Percentiles rank a stretch among this genome's conserved stretches.
These are phyloP conservation scores for Plectosphaerella cucumerina DNA, from an alignment of 2,329 filamentous ascomycete genomes.

Conservation along the genomic window DNA sequence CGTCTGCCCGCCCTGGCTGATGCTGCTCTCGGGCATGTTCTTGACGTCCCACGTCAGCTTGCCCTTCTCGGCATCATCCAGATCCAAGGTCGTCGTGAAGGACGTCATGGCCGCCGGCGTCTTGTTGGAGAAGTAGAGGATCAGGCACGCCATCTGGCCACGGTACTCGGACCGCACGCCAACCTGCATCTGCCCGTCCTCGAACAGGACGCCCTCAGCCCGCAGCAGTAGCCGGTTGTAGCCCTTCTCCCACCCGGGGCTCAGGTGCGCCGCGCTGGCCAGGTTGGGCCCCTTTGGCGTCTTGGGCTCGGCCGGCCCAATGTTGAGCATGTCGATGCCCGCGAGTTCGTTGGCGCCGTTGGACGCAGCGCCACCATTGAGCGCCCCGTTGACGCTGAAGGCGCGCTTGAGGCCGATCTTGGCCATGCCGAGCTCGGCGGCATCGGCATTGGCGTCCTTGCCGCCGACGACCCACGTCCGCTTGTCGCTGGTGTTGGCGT, in stretches of 20 bases:
- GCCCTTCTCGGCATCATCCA: conserved; percentile 61
- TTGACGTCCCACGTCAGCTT: conserved; percentile 83
- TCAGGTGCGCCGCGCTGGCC: conserved; percentile 86
- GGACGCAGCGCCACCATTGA: conserved; percentile 40
- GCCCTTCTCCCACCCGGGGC: conserved; percentile 89
- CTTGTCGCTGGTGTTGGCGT: conserved; percentile 88
- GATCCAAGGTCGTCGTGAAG: conserved; percentile 90
- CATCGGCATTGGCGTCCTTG: conserved; percentile 85
- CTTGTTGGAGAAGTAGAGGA: conserved; percentile 95
- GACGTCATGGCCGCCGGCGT: conserved; percentile 79
- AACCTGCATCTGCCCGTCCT: conserved; percentile 90
- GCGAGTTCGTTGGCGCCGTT: conserved; percentile 64
- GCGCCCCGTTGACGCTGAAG: conserved; percentile 60
- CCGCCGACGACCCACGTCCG: conserved; percentile 97
- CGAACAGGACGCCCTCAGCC: conserved; percentile 85
- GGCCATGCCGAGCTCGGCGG: conserved; percentile 72
- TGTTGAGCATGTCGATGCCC: conserved; percentile 72
- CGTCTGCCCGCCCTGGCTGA: conserved; percentile 71
- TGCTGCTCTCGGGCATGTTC: conserved; percentile 77
- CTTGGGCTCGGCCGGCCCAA: conserved; percentile 53
- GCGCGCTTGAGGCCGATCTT: conserved; percentile 82
- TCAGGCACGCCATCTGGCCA: conserved; percentile 90
- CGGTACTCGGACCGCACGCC: conserved; percentile 92
- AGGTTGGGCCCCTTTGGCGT: conserved; percentile 71
- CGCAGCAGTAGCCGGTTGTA: conserved; percentile 78